A percentile compares a stretch with the other conserved stretches of the same genome.
phyloP scores from a whole-genome alignment of 371 early-diverging fungal genomes.

The Apophysomyces sp. region DNA sequence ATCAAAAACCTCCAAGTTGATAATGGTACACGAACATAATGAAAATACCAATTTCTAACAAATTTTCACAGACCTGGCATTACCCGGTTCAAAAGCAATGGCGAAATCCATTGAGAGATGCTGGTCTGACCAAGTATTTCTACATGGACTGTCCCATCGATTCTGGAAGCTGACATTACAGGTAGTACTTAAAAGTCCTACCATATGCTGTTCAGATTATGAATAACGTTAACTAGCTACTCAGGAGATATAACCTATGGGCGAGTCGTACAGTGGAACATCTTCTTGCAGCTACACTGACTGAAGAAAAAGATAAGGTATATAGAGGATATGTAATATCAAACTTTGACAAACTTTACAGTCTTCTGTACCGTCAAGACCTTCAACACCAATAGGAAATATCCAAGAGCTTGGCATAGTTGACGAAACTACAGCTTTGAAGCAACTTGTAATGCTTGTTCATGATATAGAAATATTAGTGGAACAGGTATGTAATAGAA shows the following conservation, averaged over 20 bases:
- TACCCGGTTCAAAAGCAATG: constrained; percentile 54
- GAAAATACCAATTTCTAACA: not conserved
- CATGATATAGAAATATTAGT: constrained; percentile 24
- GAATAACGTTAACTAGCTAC: constrained; percentile 20
- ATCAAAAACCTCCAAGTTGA: constrained; percentile 6
- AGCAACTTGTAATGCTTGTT: constrained; percentile 13
- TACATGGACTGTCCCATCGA: constrained; percentile 59
- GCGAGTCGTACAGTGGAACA: constrained; percentile 13
- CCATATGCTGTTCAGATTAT: not conserved
- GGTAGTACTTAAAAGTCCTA: constrained; percentile 20
- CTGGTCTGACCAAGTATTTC: constrained; percentile 69
- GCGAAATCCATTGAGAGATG: constrained; percentile 56
- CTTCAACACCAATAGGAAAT: constrained; percentile 1
- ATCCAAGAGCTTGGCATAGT: not conserved
- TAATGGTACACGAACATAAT: not conserved
- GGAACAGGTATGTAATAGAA: constrained; percentile 8
- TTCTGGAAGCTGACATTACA: constrained; percentile 82
- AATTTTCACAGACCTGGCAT: constrained; percentile 1
- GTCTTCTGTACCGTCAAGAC: not conserved
- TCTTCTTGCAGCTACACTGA: not conserved
- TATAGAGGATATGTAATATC: not conserved
- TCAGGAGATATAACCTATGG: constrained; percentile 53
- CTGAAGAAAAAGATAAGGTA: constrained; percentile 14
- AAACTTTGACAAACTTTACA: not conserved
- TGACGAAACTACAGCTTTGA: constrained; percentile 1